Evolutionary conservation across 441 rosid genomes (phyloP), one percentile per base, ranked within the genome.

Genomic region (Cnidoscolus chayamansa): DNA sequence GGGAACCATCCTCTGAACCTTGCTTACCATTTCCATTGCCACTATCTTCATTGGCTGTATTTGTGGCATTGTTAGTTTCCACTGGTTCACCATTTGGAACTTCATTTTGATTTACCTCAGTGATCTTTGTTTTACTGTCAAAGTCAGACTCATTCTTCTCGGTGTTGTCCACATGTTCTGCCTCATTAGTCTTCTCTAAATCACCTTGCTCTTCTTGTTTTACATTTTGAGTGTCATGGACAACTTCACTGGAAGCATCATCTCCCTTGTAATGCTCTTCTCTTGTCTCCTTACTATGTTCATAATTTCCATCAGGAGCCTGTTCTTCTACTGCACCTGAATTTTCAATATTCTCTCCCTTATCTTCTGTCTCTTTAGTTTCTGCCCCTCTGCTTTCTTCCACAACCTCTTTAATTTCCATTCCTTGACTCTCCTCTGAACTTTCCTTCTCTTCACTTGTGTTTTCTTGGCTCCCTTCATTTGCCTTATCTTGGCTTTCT

Each of bases 211-310:
- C 88, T 70, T 80, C 79, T 64, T 75, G 68, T 5, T 50, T 78
- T 4, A 15, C 71, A 72, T 79, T 81, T 56, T 86, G 83, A 55
- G 78, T 71, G 71, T 87, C 85, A 71, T 86, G 93, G 56, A 76
- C 89, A 10, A 90, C 95, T 76, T 89, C 93, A 48, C 97, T 90
- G n/a, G 97, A 92, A 50, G 97, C 96, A 89, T 88, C 93, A 80
- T 92, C 94, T 61, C 95, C 96, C 37, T 89, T 87, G 84, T 94
- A 92, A 75, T 89, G 84, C 78, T 81, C 86, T 84, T 88, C 98
- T 77, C 98, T 88, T 35, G 93, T 89, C 81, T 84, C 87, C 69
- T 87, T 90, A 75, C 62, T 79, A 56, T 62, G 82, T 57, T 61
- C 66, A 37, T 81, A 89, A 76, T 79, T 83, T 63, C 79, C 90